phyloP scores from a whole-genome alignment of 768 basidiomycete genomes.

The Pleurotus tuoliensis region DNA sequence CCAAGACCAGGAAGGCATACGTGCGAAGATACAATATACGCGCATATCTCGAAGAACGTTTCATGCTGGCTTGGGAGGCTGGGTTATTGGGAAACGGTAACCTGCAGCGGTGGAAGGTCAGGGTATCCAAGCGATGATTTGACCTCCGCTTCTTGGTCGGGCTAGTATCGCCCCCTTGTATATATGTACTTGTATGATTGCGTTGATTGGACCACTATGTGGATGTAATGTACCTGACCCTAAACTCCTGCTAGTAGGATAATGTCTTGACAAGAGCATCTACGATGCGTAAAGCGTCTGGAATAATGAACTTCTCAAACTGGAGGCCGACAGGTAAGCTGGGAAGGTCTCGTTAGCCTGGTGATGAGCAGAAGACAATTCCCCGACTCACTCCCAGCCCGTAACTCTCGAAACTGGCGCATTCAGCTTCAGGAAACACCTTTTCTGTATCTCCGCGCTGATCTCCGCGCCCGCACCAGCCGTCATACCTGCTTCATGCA shows the following conservation, averaged over 20 bases:
- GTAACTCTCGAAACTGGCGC: constrained; percentile 85
- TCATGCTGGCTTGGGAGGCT: constrained; percentile 50
- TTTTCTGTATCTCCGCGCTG: constrained; percentile 84
- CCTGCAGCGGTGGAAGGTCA: constrained; percentile 46
- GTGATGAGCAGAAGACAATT: too few species aligned
- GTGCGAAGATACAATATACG: constrained; percentile 27
- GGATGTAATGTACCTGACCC: too few species aligned
- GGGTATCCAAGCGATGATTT: constrained; percentile 19
- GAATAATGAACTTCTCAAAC: constrained; percentile 91
- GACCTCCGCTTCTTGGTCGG: not conserved
- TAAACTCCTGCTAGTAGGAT: constrained; percentile 41
- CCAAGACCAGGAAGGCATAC: constrained; percentile 19
- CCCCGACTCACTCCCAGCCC: constrained; percentile 85
- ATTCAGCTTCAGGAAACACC: constrained; percentile 83
- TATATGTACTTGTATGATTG: constrained; percentile 4
- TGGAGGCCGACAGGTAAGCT: constrained; percentile 83
- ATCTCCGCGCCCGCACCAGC: constrained; percentile 91
- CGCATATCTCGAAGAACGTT: constrained; percentile 43
- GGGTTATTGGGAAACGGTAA: constrained; percentile 40
- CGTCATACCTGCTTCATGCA: constrained; percentile 88
- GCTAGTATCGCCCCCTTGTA: not conserved
- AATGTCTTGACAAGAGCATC: constrained; percentile 85
- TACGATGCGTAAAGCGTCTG: constrained; percentile 78
- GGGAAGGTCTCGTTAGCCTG: not conserved
- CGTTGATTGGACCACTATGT: not conserved